Evolutionary conservation across 768 basidiomycete genomes (phyloP), one percentile per base, ranked within the genome.

Genomic region (Daedaleopsis nitida): DNA sequence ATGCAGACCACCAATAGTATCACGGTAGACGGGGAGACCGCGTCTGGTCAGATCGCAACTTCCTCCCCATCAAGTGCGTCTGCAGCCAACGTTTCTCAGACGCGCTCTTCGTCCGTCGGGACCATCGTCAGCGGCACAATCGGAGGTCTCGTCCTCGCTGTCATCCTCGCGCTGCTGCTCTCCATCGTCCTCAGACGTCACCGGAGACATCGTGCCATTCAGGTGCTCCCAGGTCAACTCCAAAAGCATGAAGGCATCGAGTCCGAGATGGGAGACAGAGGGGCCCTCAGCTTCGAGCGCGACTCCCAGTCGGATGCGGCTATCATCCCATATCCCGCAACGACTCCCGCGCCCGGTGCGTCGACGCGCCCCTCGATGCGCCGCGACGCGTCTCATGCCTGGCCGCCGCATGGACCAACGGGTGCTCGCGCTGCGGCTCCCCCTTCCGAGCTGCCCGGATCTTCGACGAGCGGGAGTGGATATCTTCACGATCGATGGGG

Each of bases 81-180:
- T 7, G n/a, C 37, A 17, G 11, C 59, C 5, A 43, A 5, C 7
- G 3, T 24, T 19, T 47, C 58, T 21, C 27, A 32, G 3, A 17
- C 37, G 11, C 21, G 21, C 4, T 53, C 52, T 12, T 53, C 37
- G 21, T 12, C 34, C 27, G 10, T 55, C 7, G 53, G 44, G 1
- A 5, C 38, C 49, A 56, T 61, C 43, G 60, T 50, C 19, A 54
- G 53, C 21, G 60, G 54, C 17, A 55, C 50, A 5, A 38, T 56
- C 24, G 60, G 53, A 34, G 59, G 59, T 5, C 13, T 51, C 24
- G 60, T 10, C 16, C 2, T 53, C 37, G 1, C 55, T 1, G 38
- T 39, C 7, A 17, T 44, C 17, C 13, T 61, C n/a, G 42, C 27
- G 21, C 9, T 45, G 1, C 47, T 53, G 19, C 10, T 61, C 39